Base-by-base conservation (phyloP, 1,284 basidiomycete genomes). In the Lignosus rhinocerotis region DNA sequence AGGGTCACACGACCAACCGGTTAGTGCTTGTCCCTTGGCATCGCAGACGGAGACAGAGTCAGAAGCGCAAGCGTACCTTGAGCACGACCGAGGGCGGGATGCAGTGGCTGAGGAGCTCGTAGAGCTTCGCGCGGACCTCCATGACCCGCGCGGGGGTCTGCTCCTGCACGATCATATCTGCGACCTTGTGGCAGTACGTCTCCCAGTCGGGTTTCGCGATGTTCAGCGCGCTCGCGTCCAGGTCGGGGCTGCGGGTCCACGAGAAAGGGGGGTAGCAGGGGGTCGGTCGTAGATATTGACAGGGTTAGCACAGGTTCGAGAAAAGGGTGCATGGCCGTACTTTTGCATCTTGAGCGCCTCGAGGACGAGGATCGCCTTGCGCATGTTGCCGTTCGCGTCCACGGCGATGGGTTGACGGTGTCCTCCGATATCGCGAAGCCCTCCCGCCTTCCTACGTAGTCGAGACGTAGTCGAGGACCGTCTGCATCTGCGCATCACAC, bases 191-290 rank as follows among this genome's bases (percentile, higher is more conserved):
- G 66, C 94, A 96, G 72, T 98, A 99, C n/a, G 90, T 91, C 75
- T 99, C 96, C 97, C 97, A 99, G 70, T 99, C 97, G 12, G 97
- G 96, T 75, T 97, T 94, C 14, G 96, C 94, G 51, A 94, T 92
- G 41, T 85, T 81, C 51, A 95, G 73, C 36, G 87, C 78, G 50
- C 90, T 88, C 21, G 82, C 82, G 31, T 59, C 64, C 47, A 95
- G 78, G 72, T 93, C 88, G 43, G 92, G 85, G 62, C 91, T 75
- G 67, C 12, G 12, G 5, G 25, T 10, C 47, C 17, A 19, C 33
- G 47, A 41, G n/a, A n/a, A n/a, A n/a, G n/a, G n/a, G 30, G 44
- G 32, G 36, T 8, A 14, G 3, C 19, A 8, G 59, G 33, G 19
- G 36, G 42, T 31, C 46, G 43, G 31, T 45, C 52, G 59, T 61